Conservation (phyloP, 441 rosid species). For the Syzygium syzygioides region DNA sequence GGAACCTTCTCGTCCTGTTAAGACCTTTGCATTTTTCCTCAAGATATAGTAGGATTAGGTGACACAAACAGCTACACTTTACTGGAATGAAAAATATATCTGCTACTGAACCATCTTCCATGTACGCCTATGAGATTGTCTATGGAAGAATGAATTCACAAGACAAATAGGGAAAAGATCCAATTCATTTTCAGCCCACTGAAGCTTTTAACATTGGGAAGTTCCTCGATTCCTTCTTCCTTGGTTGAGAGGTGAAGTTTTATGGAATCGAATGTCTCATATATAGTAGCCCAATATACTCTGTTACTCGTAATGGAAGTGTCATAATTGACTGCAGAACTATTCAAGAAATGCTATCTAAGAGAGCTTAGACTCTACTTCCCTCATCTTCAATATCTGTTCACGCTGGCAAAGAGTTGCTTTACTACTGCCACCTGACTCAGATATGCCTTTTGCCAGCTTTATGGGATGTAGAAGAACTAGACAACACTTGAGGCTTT, state of each 20-base stretch:
- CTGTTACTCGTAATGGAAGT: not conserved
- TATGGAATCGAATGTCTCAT: not conserved
- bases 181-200: not conserved
- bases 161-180: not conserved
- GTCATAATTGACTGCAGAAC: not conserved
- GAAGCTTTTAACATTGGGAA: not conserved
- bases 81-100: not conserved
- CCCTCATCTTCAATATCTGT: not conserved
- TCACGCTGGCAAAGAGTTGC: not conserved
- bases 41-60: not conserved
- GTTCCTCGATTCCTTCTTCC: not conserved
- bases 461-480: not conserved
- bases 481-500: not conserved
- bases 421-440: not conserved
- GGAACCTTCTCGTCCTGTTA: constrained; percentile 11
- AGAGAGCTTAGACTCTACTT: not conserved
- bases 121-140: not conserved
- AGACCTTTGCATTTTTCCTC: not conserved
- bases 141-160: not conserved
- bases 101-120: not conserved
- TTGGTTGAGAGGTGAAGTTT: not conserved
- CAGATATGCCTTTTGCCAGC: not conserved
- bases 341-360: not conserved
- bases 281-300: not conserved
- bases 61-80: not conserved